Evolutionary conservation across 2,329 filamentous ascomycete genomes (phyloP), one percentile per base, ranked within the genome.

Genomic region (Pseudogymnoascus sp.): DNA sequence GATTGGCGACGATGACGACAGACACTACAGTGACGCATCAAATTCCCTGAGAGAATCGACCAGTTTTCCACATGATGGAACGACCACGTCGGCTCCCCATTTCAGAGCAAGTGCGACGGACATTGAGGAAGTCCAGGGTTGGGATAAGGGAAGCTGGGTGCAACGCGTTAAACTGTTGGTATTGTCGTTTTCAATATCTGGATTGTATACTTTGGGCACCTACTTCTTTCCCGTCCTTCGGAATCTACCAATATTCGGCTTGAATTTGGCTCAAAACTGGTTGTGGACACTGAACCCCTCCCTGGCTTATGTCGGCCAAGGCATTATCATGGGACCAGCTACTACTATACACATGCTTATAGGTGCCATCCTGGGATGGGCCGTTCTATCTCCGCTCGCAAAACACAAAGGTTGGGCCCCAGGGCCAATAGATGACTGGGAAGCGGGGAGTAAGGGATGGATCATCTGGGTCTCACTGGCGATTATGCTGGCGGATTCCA

Each of bases 251-350:
- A 79, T 99, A 25, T 90, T 97, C 68, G 95, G 95, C 0, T 77
- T 82, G 0, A 76, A 83, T 1, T 83, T 96, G 5, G 92, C 92
- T 0, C 77, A 84, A 1, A 85, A 85, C 1, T 99, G 93, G 93
- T 83, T 97, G 0, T 99, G 95, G 95, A 95, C 91, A 0, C 79
- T 99, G 5, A 99, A 99, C 69, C 95, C 95, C 0, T 97, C 92
- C 53, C 88, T 96, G n/a, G 95, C 95, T 2, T 99, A 99, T 73
- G 87, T 97, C 25, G 95, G 95, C 0, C 95, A 99, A 76, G 95
- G 95, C 10, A 96, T 99, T 66, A 97, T 99, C 71, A 99, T 99
- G 95, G 95, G 95, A 0, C 90, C 93, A 3, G 89, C 91, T 40
- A 99, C 95, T 0, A 97, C 93, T 2, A 82, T 96, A 61, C 93